Conservation (phyloP, 805 yeast species). For the Myxozyma kluyveri region DNA sequence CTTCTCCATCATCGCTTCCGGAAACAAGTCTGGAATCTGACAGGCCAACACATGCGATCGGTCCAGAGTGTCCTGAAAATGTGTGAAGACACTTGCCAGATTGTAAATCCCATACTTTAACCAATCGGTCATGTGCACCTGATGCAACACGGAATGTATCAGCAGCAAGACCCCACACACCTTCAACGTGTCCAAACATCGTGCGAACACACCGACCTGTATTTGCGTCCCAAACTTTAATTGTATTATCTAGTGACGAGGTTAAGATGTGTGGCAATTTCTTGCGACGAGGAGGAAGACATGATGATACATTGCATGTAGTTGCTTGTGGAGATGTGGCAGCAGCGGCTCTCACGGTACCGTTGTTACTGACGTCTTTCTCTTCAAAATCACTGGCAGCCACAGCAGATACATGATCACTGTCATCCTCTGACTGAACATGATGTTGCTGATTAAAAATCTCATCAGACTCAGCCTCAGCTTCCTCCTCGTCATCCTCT, state of each 20-base stretch:
- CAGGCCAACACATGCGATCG: conserved; percentile 66
- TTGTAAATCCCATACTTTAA: conserved; percentile 94
- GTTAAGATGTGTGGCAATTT: conserved; percentile 41
- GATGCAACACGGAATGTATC: conserved; percentile 92
- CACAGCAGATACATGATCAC: conserved; percentile 12
- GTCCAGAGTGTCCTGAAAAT: conserved; percentile 64
- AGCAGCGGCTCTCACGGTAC: conserved; percentile 14
- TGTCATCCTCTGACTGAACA: conserved; percentile 1
- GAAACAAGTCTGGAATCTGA: conserved; percentile 88
- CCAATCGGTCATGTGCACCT: conserved; percentile 89
- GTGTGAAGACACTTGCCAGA: conserved; percentile 93
- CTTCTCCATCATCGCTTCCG: conserved; percentile 85
- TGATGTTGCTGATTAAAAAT: conserved; percentile 20
- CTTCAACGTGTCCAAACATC: conserved; percentile 96
- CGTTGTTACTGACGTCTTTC: conserved; percentile 18
- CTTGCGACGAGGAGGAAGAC: conserved; percentile 11
- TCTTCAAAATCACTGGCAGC: conserved; percentile 24
- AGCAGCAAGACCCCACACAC: conserved; percentile 96
- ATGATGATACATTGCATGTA: conserved; percentile 7
- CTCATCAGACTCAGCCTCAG: conserved; percentile 16
- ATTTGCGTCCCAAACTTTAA: conserved; percentile 91
- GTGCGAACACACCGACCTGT: conserved; percentile 89
- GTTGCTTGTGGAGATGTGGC: conserved; percentile 28
- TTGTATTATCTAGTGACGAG: conserved; percentile 92
- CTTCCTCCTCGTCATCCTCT: conserved; percentile 41